Percentiles rank a stretch among this genome's conserved stretches.
These are phyloP conservation scores for Geosiphon pyriformis DNA, from an alignment of 192 early-diverging fungal species.

Conservation along the genomic window DNA sequence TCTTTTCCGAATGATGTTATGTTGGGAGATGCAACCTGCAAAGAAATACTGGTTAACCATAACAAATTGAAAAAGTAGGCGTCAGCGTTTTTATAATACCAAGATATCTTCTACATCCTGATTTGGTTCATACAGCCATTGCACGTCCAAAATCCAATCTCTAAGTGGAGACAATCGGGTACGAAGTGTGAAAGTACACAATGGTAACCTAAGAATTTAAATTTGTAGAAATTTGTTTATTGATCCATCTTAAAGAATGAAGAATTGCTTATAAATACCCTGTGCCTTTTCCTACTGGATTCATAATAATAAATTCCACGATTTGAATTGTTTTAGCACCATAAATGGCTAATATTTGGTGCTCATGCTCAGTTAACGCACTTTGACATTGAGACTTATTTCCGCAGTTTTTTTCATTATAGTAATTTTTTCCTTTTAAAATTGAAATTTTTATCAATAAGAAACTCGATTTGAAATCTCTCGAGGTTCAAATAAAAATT, in stretches of 20 bases:
- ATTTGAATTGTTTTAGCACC: conserved; percentile 47
- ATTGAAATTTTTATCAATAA: no score
- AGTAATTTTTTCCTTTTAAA: no score
- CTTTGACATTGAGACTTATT: no score
- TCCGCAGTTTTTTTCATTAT: no score
- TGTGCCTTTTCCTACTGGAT: background rate
- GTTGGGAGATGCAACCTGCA: background rate
- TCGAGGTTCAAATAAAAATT: no score
- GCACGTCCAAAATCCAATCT: conserved; percentile 78
- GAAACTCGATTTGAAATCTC: no score
- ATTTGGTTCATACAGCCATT: conserved; percentile 51
- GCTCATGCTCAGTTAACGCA: no score
- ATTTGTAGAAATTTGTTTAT: background rate
- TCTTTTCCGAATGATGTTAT: background rate
- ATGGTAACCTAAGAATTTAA: background rate
- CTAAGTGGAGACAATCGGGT: conserved; percentile 39
- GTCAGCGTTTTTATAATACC: no score
- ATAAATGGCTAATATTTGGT: conserved; percentile 33
- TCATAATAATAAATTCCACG: conserved; percentile 18
- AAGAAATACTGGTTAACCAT: no score
- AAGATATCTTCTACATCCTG: background rate
- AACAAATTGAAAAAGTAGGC: no score
- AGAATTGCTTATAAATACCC: background rate
- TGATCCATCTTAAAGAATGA: background rate
- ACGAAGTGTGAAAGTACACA: conserved; percentile 23